Evolutionary conservation across 768 basidiomycete genomes (phyloP).

Genomic region (Podaxis pistillaris): DNA sequence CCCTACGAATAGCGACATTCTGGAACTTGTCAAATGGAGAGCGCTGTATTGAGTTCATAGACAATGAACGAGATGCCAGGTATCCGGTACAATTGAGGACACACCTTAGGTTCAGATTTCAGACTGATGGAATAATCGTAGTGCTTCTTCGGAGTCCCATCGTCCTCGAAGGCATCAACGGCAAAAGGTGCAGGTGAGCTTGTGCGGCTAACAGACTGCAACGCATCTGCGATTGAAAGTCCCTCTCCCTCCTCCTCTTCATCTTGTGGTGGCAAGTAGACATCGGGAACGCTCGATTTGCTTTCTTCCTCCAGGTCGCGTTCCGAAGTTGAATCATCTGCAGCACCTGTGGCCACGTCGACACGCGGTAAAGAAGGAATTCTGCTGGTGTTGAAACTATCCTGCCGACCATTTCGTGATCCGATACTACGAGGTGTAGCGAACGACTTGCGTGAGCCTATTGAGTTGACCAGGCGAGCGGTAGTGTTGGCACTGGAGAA

Average conservation of each 20-base stretch:
- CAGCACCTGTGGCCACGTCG: slow-evolving; percentile 27
- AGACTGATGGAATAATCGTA: slow-evolving; percentile 60
- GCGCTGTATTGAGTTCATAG: slow-evolving; percentile 35
- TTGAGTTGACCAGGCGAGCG: slow-evolving; percentile 48
- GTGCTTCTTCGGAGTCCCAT: slow-evolving; percentile 45
- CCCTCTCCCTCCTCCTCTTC: slow-evolving; percentile 37
- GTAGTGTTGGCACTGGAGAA: slow-evolving; percentile 44
- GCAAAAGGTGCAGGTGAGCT: slow-evolving; percentile 46
- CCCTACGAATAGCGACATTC: slow-evolving; percentile 58
- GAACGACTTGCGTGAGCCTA: slow-evolving; percentile 51
- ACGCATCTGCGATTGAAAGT: slow-evolving; percentile 55
- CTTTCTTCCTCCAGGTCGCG: slow-evolving; percentile 39
- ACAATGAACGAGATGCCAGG: not conserved
- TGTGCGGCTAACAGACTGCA: slow-evolving; percentile 54
- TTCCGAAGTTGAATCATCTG: slow-evolving; percentile 34
- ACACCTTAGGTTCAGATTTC: slow-evolving; percentile 59
- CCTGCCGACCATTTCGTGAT: slow-evolving; percentile 30
- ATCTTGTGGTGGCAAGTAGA: slow-evolving; percentile 49
- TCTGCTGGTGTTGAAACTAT: slow-evolving; percentile 60
- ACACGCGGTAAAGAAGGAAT: slow-evolving; percentile 54
- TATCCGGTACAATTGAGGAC: slow-evolving; percentile 14
- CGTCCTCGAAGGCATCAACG: slow-evolving; percentile 30
- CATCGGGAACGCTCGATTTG: slow-evolving; percentile 51
- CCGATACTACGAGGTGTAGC: slow-evolving; percentile 31
- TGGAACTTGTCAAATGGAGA: slow-evolving; percentile 64